phyloP scores from a whole-genome alignment of 306 rosid genomes.

The Vigna hirtella region DNA sequence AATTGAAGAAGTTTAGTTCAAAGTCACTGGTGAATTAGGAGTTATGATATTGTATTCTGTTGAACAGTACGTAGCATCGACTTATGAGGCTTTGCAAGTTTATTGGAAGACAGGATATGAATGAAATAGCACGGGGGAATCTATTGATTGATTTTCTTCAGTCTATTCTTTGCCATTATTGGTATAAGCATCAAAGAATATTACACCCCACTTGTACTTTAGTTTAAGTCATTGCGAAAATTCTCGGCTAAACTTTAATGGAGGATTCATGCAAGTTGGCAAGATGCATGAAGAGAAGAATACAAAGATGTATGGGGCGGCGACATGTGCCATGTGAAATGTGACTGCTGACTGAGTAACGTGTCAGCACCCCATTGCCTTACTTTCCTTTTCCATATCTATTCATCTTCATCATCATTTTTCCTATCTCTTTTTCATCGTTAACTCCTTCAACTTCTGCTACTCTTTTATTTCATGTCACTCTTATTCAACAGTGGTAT shows the following conservation, averaged over 20 bases:
- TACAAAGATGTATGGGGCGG: background rate
- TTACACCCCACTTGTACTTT: conserved; percentile 35
- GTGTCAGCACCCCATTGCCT: background rate
- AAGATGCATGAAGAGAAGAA: background rate
- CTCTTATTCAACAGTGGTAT: too few relatives aligned
- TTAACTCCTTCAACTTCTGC: too few relatives aligned
- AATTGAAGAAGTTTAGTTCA: too few relatives aligned
- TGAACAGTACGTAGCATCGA: background rate
- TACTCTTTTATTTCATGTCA: too few relatives aligned
- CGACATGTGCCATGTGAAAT: background rate
- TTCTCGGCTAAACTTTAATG: conserved; percentile 31
- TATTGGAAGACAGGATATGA: background rate
- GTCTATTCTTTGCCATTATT: conserved; percentile 39
- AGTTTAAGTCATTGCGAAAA: conserved; percentile 8
- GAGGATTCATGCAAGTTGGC: background rate
- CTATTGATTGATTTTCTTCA: conserved; percentile 28
- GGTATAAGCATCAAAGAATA: conserved; percentile 41
- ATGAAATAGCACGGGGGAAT: conserved; percentile 38
- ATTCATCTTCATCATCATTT: too few relatives aligned
- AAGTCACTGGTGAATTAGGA: background rate
- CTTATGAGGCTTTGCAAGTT: too few relatives aligned
- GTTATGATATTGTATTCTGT: background rate
- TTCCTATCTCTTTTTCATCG: too few relatives aligned
- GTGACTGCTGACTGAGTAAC: background rate
- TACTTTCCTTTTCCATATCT: too few relatives aligned